A percentile compares a stretch with the other conserved stretches of the same genome.
Evolutionary conservation across 2,329 filamentous ascomycete genomes (phyloP).

Genomic region (Talaromyces funiculosus): DNA sequence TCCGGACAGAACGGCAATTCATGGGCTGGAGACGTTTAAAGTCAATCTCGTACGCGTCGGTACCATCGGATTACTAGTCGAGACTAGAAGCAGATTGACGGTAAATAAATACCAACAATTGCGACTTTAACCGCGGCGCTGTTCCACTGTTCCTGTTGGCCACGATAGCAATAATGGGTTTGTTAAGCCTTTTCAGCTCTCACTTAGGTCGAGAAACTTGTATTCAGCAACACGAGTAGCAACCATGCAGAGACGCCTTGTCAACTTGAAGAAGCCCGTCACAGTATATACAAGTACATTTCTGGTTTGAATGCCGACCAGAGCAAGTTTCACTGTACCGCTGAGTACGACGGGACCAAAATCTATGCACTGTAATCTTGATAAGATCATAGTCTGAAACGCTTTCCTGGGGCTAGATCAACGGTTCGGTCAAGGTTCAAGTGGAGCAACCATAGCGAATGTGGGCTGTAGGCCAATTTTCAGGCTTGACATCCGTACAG

Average conservation of each 20-base stretch:
- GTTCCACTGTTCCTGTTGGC: not conserved
- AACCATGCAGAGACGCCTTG: not conserved
- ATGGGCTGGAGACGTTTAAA: not conserved
- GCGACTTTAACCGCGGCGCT: not conserved
- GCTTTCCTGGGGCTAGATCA: not conserved
- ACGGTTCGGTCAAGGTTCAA: not conserved
- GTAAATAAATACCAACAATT: not conserved
- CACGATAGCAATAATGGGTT: slow-evolving; percentile 5
- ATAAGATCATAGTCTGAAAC: not conserved
- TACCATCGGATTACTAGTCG: not conserved
- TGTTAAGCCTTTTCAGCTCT: not conserved
- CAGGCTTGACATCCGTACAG: not conserved
- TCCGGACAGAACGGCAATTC: not conserved
- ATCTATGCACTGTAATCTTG: not conserved
- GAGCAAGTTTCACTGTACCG: not conserved
- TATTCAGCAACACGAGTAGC: not conserved
- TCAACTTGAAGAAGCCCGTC: not conserved
- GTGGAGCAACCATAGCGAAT: not conserved
- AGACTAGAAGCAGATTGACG: not conserved
- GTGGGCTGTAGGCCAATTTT: not conserved
- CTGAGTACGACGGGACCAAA: not conserved
- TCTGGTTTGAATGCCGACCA: not conserved
- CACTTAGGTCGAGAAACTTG: not conserved
- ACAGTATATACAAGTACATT: not conserved
- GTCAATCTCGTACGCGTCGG: not conserved